A percentile compares a stretch with the other conserved stretches of the same genome.
Evolutionary conservation across 1,139 yeast genomes (phyloP).

Genomic region (Zygosaccharomyces sapae): DNA sequence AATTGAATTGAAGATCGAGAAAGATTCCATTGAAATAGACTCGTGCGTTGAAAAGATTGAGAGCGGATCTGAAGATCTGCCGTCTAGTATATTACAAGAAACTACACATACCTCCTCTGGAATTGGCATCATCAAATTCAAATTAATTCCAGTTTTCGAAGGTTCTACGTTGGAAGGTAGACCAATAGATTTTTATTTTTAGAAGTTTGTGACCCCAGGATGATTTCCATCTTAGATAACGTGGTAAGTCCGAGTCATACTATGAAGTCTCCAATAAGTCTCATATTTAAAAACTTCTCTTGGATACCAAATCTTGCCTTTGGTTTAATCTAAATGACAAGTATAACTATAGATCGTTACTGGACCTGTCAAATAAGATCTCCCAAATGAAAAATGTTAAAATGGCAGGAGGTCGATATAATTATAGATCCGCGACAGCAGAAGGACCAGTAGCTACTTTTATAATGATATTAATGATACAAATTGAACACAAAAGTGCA

Average conservation of each 20-base stretch:
- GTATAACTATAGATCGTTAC: constrained; percentile 9
- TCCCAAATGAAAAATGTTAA: constrained; percentile 12
- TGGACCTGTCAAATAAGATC: constrained; percentile 15
- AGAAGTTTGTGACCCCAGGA: constrained; percentile 23
- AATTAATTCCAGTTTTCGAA: constrained; percentile 12
- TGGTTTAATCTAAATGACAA: constrained; percentile 17
- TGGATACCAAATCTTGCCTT: constrained; percentile 28
- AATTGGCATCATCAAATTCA: constrained; percentile 26
- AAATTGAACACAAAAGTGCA: background rate
- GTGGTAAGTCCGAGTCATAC: constrained; percentile 12
- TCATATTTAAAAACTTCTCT: constrained; percentile 28
- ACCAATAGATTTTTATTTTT: constrained; percentile 26
- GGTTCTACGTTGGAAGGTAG: constrained; percentile 5
- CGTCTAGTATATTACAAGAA: constrained; percentile 7
- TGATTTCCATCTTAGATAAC: constrained; percentile 17
- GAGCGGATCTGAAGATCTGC: constrained; percentile 11
- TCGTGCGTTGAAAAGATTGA: constrained; percentile 16
- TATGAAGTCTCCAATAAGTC: constrained; percentile 23
- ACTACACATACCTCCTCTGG: constrained; percentile 13
- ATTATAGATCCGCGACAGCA: background rate
- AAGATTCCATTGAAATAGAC: constrained; percentile 23
- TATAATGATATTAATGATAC: constrained; percentile 7
- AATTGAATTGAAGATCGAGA: constrained; percentile 24
- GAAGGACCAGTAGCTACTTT: background rate
- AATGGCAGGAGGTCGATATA: constrained; percentile 9